A percentile compares a stretch with the other conserved stretches of the same genome.
phyloP scores from a whole-genome alignment of 108 stramenopile genomes.

The Stephanodiscus triporus region DNA sequence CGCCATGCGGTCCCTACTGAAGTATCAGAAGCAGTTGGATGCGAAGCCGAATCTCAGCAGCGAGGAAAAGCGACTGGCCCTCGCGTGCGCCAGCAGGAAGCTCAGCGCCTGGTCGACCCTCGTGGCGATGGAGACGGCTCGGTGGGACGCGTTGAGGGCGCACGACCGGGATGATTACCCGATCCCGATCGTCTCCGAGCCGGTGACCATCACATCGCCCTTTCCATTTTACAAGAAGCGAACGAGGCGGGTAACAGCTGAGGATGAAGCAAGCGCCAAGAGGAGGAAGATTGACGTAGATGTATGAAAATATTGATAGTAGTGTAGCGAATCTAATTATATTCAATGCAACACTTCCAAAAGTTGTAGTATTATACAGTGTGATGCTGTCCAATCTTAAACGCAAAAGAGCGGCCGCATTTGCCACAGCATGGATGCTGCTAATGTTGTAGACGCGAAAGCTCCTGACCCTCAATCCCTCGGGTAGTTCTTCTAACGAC shows the following conservation, averaged over 20 bases:
- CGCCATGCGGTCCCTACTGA: neutral
- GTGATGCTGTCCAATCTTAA: too few relatives aligned
- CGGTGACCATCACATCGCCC: neutral
- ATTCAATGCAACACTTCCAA: too few relatives aligned
- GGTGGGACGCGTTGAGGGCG: constrained; percentile 3
- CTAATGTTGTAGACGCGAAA: too few relatives aligned
- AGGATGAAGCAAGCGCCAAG: neutral
- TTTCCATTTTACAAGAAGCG: constrained; percentile 4
- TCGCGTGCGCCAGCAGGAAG: neutral
- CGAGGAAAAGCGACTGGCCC: neutral
- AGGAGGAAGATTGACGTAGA: neutral
- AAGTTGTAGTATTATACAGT: too few relatives aligned
- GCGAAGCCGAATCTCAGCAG: neutral
- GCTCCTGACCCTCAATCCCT: too few relatives aligned
- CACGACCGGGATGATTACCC: neutral
- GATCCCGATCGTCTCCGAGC: neutral
- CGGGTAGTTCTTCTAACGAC: too few relatives aligned
- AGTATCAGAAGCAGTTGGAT: neutral
- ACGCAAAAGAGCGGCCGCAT: too few relatives aligned
- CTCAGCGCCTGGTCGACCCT: constrained; percentile 5
- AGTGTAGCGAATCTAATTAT: too few relatives aligned
- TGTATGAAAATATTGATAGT: too few relatives aligned
- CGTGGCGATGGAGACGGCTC: constrained; percentile 6
- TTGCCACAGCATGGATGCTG: too few relatives aligned
- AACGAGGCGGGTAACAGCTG: neutral